Evolutionary conservation across 805 yeast species (phyloP).

Genomic region (Priceomyces haplophilus): DNA sequence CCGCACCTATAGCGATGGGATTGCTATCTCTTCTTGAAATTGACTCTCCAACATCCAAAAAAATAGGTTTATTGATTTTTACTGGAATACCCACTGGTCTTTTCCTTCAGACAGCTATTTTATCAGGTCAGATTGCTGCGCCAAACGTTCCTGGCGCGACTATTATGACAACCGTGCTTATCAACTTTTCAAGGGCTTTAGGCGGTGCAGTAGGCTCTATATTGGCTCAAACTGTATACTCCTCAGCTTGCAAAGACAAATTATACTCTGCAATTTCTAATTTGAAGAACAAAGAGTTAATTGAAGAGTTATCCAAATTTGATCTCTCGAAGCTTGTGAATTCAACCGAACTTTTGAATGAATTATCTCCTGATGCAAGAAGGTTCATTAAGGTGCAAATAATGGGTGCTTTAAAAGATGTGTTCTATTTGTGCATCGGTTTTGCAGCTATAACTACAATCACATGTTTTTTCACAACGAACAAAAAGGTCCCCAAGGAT

Average conservation of each 20-base stretch:
- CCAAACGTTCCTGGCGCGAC: slow-evolving; percentile 52
- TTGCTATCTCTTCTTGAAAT: slow-evolving; percentile 38
- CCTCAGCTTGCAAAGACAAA: slow-evolving; percentile 19
- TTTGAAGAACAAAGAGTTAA: slow-evolving; percentile 11
- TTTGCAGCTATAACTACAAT: slow-evolving; percentile 22
- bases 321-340: slow-evolving; percentile 13
- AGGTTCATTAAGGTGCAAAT: slow-evolving; percentile 23
- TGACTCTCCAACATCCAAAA: slow-evolving; percentile 31
- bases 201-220: slow-evolving; percentile 46
- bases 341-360: slow-evolving; percentile 12
- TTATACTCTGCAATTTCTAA: slow-evolving; percentile 5
- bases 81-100: slow-evolving; percentile 49
- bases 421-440: slow-evolving; percentile 41
- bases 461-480: slow-evolving; percentile 6
- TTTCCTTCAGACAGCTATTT: slow-evolving; percentile 44
- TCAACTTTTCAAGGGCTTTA: slow-evolving; percentile 43
- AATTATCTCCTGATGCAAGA: slow-evolving; percentile 21
- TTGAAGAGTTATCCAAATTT: slow-evolving; percentile 16
- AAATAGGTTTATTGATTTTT: slow-evolving; percentile 46
- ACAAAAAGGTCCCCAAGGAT: slow-evolving; percentile 9
- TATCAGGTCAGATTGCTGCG: slow-evolving; percentile 47
- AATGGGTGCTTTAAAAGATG: slow-evolving; percentile 39
- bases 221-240: slow-evolving; percentile 42
- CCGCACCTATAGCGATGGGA: slow-evolving; percentile 46
- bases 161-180: slow-evolving; percentile 45